Percentiles rank a stretch among this genome's conserved stretches.
These are phyloP conservation scores for Hanseniaspora occidentalis DNA, from an alignment of 805 yeast genomes.

Conservation along the genomic window DNA sequence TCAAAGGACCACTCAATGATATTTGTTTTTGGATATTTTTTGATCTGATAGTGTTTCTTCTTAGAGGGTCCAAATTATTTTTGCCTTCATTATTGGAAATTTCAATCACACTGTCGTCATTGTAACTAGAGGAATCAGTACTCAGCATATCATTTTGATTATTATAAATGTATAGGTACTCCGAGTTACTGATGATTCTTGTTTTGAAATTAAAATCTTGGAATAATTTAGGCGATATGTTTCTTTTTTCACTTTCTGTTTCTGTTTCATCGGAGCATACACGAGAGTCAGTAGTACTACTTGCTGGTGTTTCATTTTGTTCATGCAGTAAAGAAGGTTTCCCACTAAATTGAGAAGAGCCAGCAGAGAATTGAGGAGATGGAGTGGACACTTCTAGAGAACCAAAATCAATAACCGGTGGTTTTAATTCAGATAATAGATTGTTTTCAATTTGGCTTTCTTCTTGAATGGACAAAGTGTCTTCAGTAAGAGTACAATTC, in stretches of 20 bases:
- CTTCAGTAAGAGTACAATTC: neutral
- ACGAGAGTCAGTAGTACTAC: neutral
- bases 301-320: too few relatives aligned
- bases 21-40: conserved; percentile 12
- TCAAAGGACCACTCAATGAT: too few relatives aligned
- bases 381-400: neutral
- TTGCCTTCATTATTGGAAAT: too few relatives aligned
- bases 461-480: neutral
- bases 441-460: too few relatives aligned
- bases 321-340: neutral
- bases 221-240: neutral
- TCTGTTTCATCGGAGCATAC: too few relatives aligned
- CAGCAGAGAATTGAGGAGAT: neutral
- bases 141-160: conserved; percentile 4
- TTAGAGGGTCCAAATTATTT: conserved; percentile 9
- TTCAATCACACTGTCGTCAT: too few relatives aligned
- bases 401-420: too few relatives aligned
- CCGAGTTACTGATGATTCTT: conserved; percentile 14
- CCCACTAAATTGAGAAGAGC: neutral
- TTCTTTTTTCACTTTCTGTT: too few relatives aligned
- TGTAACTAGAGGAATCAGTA: too few relatives aligned
- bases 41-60: conserved; percentile 14
- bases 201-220: conserved; percentile 18
- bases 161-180: conserved; percentile 4
- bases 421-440: too few relatives aligned